A percentile compares a stretch with the other conserved stretches of the same genome.
Evolutionary conservation across 352 stramenopile genomes (phyloP).

Genomic region (Globisporangium heterothallicum): DNA sequence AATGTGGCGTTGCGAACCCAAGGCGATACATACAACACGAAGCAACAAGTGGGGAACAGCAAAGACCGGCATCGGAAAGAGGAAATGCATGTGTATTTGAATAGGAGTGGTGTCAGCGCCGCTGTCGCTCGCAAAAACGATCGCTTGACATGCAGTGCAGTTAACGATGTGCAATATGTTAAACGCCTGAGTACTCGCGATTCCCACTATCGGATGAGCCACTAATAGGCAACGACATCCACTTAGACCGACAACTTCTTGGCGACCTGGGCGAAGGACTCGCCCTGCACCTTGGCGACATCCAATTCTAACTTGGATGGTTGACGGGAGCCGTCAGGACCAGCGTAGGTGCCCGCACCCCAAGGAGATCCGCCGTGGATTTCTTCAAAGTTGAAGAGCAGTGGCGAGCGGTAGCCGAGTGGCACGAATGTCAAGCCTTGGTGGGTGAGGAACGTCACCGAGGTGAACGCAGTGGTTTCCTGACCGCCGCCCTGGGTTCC

Average conservation of each 20-base stretch:
- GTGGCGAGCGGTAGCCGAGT: conserved; percentile 35
- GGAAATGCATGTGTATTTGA: no score
- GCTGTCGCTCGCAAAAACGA: no score
- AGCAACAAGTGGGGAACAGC: no score
- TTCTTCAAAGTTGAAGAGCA: conserved; percentile 45
- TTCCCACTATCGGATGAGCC: no score
- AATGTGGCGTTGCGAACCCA: no score
- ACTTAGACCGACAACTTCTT: conserved; percentile 71
- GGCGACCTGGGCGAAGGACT: conserved; percentile 71
- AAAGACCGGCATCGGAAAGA: no score
- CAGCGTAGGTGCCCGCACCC: conserved; percentile 59
- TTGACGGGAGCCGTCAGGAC: conserved; percentile 59
- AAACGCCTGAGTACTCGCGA: no score
- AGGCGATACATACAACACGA: no score
- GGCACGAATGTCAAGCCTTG: conserved; percentile 81
- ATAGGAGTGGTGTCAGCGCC: no score
- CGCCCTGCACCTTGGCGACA: conserved; percentile 72
- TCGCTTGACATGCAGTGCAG: no score
- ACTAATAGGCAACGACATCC: no score
- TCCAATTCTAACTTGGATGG: conserved; percentile 75
- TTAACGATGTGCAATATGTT: no score
- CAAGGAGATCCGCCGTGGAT: conserved; percentile 52
- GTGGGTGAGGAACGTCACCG: conserved; percentile 63
- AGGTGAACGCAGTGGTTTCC: conserved; percentile 64
- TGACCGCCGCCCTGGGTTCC: conserved; percentile 61